Conservation (phyloP, 2,329 filamentous ascomycete species). For the Madurella fahalii region DNA sequence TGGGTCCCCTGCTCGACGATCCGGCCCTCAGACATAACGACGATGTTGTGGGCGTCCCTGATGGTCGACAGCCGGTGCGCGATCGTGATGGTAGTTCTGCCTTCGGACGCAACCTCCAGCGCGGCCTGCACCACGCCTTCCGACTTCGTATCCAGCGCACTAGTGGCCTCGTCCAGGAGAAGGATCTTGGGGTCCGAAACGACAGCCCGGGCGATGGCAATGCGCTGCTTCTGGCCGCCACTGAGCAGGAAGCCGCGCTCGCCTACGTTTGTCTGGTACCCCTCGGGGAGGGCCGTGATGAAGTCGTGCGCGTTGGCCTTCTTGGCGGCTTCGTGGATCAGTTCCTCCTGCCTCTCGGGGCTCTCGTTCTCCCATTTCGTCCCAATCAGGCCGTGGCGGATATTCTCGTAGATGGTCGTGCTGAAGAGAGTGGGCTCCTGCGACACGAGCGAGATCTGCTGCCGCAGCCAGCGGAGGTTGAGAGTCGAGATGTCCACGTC, state of each 20-base stretch:
- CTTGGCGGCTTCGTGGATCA: slow-evolving; percentile 76
- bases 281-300: slow-evolving; percentile 73
- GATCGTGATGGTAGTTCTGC: slow-evolving; percentile 92
- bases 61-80: slow-evolving; percentile 95
- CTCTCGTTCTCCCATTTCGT: slow-evolving; percentile 67
- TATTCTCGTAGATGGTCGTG: slow-evolving; percentile 85
- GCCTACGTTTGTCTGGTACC: slow-evolving; percentile 92
- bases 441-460: slow-evolving; percentile 87
- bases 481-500: slow-evolving; percentile 75
- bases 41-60: slow-evolving; percentile 89
- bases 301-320: slow-evolving; percentile 96
- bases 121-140: slow-evolving; percentile 93
- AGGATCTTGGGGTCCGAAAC: slow-evolving; percentile 90
- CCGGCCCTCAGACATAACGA: slow-evolving; percentile 80
- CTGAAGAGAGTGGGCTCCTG: slow-evolving; percentile 91
- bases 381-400: slow-evolving; percentile 84
- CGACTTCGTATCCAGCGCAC: slow-evolving; percentile 87
- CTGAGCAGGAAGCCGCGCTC: slow-evolving; percentile 89
- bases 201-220: slow-evolving; percentile 87
- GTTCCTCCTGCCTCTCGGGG: slow-evolving; percentile 63
- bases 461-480: slow-evolving; percentile 86
- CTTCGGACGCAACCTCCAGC: slow-evolving; percentile 77
- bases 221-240: slow-evolving; percentile 94
- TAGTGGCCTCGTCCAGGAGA: slow-evolving; percentile 91
- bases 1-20: slow-evolving; percentile 93